Evolutionary conservation across 2,329 filamentous ascomycete genomes (phyloP).

Genomic region (Colletotrichum chrysophilum): DNA sequence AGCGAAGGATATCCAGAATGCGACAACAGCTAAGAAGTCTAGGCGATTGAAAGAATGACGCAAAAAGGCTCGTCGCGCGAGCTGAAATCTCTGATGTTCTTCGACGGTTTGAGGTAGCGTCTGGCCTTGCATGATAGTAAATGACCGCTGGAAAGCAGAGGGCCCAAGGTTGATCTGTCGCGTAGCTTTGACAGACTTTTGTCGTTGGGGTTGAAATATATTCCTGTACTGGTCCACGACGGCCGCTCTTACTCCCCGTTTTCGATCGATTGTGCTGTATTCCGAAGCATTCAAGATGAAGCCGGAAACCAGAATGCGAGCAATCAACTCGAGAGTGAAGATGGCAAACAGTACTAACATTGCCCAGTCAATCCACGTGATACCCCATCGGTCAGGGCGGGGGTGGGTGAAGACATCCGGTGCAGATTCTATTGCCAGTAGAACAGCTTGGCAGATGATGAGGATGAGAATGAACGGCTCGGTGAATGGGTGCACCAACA

Average conservation of each 20-base stretch:
- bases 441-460: conserved; percentile 85
- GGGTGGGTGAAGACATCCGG: conserved; percentile 71
- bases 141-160: conserved; percentile 75
- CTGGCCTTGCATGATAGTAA: conserved; percentile 76
- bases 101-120: conserved; percentile 66
- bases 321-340: conserved; percentile 85
- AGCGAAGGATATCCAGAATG: conserved; percentile 90
- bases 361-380: conserved; percentile 75
- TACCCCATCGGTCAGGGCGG: conserved; percentile 70
- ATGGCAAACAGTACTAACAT: conserved; percentile 84
- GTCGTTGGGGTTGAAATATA: conserved; percentile 82
- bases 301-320: conserved; percentile 90
- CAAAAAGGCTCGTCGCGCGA: conserved; percentile 90
- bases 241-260: conserved; percentile 75
- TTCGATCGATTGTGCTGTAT: conserved; percentile 88
- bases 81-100: conserved; percentile 82
- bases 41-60: conserved; percentile 95
- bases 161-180: conserved; percentile 54
- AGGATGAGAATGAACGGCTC: conserved; percentile 87
- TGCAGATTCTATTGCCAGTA: conserved; percentile 86
- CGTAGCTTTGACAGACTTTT: conserved; percentile 66
- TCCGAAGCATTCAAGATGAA: conserved; percentile 89
- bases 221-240: conserved; percentile 77
- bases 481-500: conserved; percentile 84
- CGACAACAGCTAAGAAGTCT: conserved; percentile 92